Base-by-base conservation (phyloP, 805 yeast genomes). In the Candida ascalaphidarum region DNA sequence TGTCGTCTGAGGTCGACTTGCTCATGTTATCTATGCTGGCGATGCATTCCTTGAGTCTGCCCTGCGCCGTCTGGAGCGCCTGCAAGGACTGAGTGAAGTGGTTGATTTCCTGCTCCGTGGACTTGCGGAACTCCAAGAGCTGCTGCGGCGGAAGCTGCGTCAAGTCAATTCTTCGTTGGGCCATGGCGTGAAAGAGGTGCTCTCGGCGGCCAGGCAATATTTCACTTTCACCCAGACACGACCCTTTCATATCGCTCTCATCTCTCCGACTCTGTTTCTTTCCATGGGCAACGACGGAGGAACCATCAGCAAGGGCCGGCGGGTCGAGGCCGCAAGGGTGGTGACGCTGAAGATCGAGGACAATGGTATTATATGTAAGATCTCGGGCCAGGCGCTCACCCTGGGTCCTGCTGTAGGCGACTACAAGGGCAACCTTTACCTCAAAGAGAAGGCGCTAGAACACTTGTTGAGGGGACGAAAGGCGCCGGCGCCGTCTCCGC, bases 71-170 rank as follows among this genome's bases (percentile, higher is more conserved):
- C 33, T 75, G 74, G 23, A 92, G 68, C 4, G 96, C 95, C 40
- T 77, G 80, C 33, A 81, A 68, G 0, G 97, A 88, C 26, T 80
- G 78, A 12, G 83, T 71, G 44, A 92, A 76, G 46, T 88, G 95
- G 43, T 82, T 83, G 22, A 88, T 62, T 50, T 92, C 98, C 44
- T 75, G 77, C 41, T 84, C 89, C 14, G 92, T 68, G 45, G 80
- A 82, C 40, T 77, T 78, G 42, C 92, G 81, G 52, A 92, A 75
- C 40, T 84, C 88, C 17, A 76, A 63, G 27, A 92, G 66, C 54
- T 92, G 97, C 48, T 85, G 89, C 2, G 94, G 81, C 26, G 76
- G 76, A 30, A 92, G 71, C 41, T 74, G 68, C 12, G 74, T 63
- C 40, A 85, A 63, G 43, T 86, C 92, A 36, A 82, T 48, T 25